Percentiles rank a stretch among this genome's conserved stretches.
phyloP scores from a whole-genome alignment of 805 yeast genomes.

The Komagataella ulmi region DNA sequence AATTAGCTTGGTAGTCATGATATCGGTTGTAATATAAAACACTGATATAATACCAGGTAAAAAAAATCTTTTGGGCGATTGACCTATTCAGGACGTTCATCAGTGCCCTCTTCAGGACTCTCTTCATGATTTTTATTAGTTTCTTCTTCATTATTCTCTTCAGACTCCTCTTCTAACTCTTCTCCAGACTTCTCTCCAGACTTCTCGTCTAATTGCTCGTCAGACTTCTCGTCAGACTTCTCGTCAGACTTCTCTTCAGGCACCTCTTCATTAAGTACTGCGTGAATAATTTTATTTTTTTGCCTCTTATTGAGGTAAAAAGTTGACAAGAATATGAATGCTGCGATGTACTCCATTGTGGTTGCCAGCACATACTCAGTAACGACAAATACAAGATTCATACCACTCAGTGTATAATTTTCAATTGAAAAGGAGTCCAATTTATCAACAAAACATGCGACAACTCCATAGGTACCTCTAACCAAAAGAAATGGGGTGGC shows the following conservation, averaged over 20 bases:
- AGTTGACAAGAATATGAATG: not conserved
- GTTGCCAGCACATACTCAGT: not conserved
- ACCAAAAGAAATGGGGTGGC: not conserved
- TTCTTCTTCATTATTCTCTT: not conserved
- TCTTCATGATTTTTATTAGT: not conserved
- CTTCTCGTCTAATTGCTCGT: too few species aligned
- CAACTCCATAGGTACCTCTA: not conserved
- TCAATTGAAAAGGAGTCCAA: not conserved
- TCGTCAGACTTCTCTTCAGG: not conserved
- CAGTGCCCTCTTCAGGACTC: too few species aligned
- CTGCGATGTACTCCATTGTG: not conserved
- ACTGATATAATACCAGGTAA: too few species aligned
- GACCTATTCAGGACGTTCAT: too few species aligned
- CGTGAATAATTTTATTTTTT: not conserved
- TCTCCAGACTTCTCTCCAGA: not conserved
- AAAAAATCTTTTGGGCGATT: too few species aligned
- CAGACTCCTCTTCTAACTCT: not conserved
- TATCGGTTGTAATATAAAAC: too few species aligned
- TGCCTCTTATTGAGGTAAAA: not conserved
- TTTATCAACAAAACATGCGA: not conserved
- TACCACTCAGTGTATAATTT: not conserved
- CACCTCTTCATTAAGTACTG: not conserved
- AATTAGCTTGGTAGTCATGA: too few species aligned
- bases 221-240: not conserved
- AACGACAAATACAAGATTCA: not conserved